Base-by-base conservation (phyloP, 345 rosid species). In the Laguncularia racemosa region DNA sequence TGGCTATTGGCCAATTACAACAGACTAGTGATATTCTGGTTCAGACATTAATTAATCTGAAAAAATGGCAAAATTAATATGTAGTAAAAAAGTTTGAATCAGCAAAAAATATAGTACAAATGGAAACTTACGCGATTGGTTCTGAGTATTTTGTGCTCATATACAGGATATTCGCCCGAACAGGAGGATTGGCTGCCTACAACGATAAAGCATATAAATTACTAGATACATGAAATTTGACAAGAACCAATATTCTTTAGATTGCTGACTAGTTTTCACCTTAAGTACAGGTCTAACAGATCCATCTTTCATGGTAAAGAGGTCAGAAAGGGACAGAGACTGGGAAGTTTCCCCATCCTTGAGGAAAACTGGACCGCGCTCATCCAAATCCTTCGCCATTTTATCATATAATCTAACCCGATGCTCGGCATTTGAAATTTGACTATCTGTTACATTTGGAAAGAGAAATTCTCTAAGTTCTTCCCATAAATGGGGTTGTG, bases 301-400 rank as follows among this genome's bases (percentile, higher is more conserved):
- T 66, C 93, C 95, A 81, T 83, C 69, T 26, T 83, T 73, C 26
- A 89, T 18, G 46, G 81, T 78, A 66, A 92, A 89, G 63, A 89
- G 76, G 71, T 89, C 88, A 1, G 95, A 89, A 58, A 92, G 81
- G 3, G 81, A 73, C 67, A 93, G 69, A 6, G 96, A 89, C 73
- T 87, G 96, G 66, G 97, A 84, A 14, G 99, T 89, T 77, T 93
- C 79, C 12, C 99, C 95, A 14, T 80, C 88, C 68, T 86, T 80
- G 46, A 93, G 89, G 62, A 93, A 89, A 23, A 55, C 67, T 0
- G 83, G 78, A 58, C 97, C 99, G 1, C 66, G 76, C 63, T 85
- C 91, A 65, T 81, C 84, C 72, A 86, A 72, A 75, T 87, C 96
- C 68, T 67, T 76, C 48, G 71, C 89, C 99, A 93, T 84, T 70